Evolutionary conservation across 768 basidiomycete genomes (phyloP), one percentile per base, ranked within the genome.

Genomic region (Tylopilus plumbeoviolaceoides): DNA sequence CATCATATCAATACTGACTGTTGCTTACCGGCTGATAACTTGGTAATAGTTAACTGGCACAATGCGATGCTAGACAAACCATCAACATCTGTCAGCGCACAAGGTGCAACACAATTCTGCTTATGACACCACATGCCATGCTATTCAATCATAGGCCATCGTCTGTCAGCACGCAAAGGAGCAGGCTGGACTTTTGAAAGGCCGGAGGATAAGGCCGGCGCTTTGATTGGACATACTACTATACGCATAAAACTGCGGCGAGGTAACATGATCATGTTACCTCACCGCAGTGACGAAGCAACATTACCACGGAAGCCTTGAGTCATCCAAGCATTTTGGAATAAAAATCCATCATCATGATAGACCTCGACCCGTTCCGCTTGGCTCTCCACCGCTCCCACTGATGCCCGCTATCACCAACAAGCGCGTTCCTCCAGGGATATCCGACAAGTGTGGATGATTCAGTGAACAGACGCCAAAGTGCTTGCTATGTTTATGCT

Each of bases 381-480:
- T 17, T n/a, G 17, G 8, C 36, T n/a, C 15, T 36, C 0, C 7
- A 36, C 35, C 35, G 15, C 17, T 36, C 15, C 5, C 36, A 17
- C 17, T 17, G 1, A 48, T 49, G 56, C 25, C 46, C 12, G 45
- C 46, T 12, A 56, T 67, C 14, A 68, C 58, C 11, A 76, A 76
- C 56, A 68, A 59, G 9, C 69, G 71, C 36, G 65, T 70, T n/a
- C 20, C 67, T 75, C 57, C 71, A 71, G 33, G 60, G 65, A 12
- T 76, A 73, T 17, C 20, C 31, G 1, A 54, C 28, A 36, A 46
- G 56, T 44, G 31, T 35, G 38, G 0, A 36, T 8, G 36, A 17
- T 36, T 3, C 36, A 17, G 17, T n/a, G 5, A 7, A 7, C 7
- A 7, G 30, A 11, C 7, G 30, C 30, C 8, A 11, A 7, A 8